A percentile compares a stretch with the other conserved stretches of the same genome.
Conservation (phyloP, 2,329 filamentous ascomycete genomes). For the Colletotrichum aenigma region DNA sequence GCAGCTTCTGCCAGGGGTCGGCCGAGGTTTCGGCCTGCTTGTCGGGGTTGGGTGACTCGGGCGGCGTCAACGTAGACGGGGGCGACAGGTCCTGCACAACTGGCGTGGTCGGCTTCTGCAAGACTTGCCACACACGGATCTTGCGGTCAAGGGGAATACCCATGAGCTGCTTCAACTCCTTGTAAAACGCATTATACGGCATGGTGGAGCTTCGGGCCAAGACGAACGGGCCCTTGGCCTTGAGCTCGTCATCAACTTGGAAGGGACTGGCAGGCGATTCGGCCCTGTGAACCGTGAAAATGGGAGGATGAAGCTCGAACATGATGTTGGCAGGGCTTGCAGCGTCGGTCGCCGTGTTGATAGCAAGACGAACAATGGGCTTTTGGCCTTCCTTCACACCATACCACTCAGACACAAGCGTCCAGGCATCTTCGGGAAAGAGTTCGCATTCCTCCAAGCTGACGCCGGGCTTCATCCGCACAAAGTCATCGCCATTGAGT, state of each 20-base stretch:
- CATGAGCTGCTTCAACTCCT: slow-evolving; percentile 70
- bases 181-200: slow-evolving; percentile 76
- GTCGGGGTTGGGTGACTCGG: slow-evolving; percentile 40
- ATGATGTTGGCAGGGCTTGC: slow-evolving; percentile 67
- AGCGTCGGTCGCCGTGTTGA: slow-evolving; percentile 72
- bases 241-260: slow-evolving; percentile 61
- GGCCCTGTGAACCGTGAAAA: slow-evolving; percentile 85
- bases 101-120: slow-evolving; percentile 40
- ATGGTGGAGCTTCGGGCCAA: slow-evolving; percentile 75
- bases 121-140: slow-evolving; percentile 76
- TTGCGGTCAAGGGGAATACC: slow-evolving; percentile 73
- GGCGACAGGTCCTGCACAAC: slow-evolving; percentile 39
- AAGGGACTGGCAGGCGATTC: slow-evolving; percentile 64
- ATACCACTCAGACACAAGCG: slow-evolving; percentile 82
- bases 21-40: slow-evolving; percentile 29
- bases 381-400: slow-evolving; percentile 72
- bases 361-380: slow-evolving; percentile 76
- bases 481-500: slow-evolving; percentile 60
- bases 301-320: slow-evolving; percentile 83
- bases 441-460: slow-evolving; percentile 76
- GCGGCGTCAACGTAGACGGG: slow-evolving; percentile 40
- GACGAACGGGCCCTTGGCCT: slow-evolving; percentile 66
- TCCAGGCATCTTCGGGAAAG: slow-evolving; percentile 81
- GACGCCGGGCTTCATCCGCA: slow-evolving; percentile 74
- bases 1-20: slow-evolving; percentile 42